phyloP scores from a whole-genome alignment of 371 early-diverging fungal genomes.

The Mucor ambiguus region DNA sequence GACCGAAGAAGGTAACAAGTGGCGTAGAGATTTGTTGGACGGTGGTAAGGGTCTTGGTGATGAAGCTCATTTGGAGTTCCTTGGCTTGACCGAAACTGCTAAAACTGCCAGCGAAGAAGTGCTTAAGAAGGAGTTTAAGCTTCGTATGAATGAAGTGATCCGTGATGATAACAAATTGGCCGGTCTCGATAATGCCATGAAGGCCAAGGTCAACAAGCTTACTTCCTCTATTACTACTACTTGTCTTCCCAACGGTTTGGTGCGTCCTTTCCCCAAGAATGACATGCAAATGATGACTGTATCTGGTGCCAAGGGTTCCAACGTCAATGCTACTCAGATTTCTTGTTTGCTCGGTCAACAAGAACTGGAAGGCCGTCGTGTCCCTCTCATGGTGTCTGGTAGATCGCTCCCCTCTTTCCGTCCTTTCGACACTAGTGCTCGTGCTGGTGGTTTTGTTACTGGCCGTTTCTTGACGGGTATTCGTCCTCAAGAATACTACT shows the following conservation, averaged over 20 bases:
- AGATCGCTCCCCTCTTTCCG: conserved; percentile 97
- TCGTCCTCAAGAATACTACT: conserved; percentile 92
- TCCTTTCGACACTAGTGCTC: conserved; percentile 85
- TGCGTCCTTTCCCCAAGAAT: conserved; percentile 92
- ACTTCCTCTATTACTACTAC: conserved; percentile 82
- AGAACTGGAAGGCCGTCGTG: conserved; percentile 99
- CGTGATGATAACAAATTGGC: conserved; percentile 91
- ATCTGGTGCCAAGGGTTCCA: conserved; percentile 99
- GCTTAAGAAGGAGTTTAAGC: conserved; percentile 59
- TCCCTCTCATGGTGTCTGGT: conserved; percentile 98
- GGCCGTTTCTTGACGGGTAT: conserved; percentile 99
- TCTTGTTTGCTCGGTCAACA: conserved; percentile 99
- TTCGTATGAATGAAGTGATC: conserved; percentile 78
- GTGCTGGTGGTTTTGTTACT: conserved; percentile 98
- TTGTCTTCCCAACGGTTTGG: conserved; percentile 85
- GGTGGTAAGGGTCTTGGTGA: conserved; percentile 60
- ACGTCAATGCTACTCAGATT: conserved; percentile 99
- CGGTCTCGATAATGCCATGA: conserved; percentile 92
- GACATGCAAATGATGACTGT: conserved; percentile 99
- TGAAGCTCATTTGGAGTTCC: conserved; percentile 74
- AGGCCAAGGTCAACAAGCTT: conserved; percentile 80
- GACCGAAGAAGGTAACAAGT: conserved; percentile 79
- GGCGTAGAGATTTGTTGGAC: conserved; percentile 70
- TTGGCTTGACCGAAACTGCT: conserved; percentile 64
- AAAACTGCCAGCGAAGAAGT: conserved; percentile 38